phyloP scores from a whole-genome alignment of 495 filamentous ascomycete genomes.

The Aspergillus olivimuriae region DNA sequence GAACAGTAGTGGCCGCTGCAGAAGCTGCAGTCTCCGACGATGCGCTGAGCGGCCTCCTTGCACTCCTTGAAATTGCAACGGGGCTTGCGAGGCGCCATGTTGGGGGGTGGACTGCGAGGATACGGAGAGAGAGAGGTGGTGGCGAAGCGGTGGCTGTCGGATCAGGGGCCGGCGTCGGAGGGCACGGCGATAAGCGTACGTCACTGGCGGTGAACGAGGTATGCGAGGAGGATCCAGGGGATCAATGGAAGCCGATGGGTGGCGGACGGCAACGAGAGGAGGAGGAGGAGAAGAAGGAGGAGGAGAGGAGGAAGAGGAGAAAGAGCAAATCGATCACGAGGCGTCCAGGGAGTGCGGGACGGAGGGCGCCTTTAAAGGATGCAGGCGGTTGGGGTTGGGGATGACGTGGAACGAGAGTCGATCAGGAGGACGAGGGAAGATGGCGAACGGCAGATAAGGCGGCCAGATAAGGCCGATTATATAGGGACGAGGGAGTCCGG shows the following conservation, averaged over 20 bases:
- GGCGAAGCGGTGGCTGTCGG: slow-evolving; percentile 8
- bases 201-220: slow-evolving; percentile 6
- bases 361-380: too few species aligned
- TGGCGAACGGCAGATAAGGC: slow-evolving; percentile 8
- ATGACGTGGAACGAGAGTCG: slow-evolving; percentile 15
- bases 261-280: too few species aligned
- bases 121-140: slow-evolving; percentile 13
- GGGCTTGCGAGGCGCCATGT: slow-evolving; percentile 68
- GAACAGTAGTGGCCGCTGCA: slow-evolving; percentile 91
- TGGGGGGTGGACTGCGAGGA: slow-evolving; percentile 10
- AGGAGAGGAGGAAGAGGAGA: too few species aligned
- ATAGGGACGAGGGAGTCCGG: neutral
- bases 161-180: slow-evolving; percentile 8
- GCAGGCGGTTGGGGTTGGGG: neutral
- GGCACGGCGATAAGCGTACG: slow-evolving; percentile 21
- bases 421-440: slow-evolving; percentile 20
- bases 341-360: too few species aligned
- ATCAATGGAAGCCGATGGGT: neutral
- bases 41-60: slow-evolving; percentile 75
- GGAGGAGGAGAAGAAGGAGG: too few species aligned
- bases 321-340: too few species aligned
- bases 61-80: slow-evolving; percentile 86
- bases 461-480: slow-evolving; percentile 4
- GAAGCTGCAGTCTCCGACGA: slow-evolving; percentile 94
- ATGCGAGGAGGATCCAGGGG: neutral